Conservation (phyloP, 2,329 filamentous ascomycete species). For the Hymenoscyphus scutula region DNA sequence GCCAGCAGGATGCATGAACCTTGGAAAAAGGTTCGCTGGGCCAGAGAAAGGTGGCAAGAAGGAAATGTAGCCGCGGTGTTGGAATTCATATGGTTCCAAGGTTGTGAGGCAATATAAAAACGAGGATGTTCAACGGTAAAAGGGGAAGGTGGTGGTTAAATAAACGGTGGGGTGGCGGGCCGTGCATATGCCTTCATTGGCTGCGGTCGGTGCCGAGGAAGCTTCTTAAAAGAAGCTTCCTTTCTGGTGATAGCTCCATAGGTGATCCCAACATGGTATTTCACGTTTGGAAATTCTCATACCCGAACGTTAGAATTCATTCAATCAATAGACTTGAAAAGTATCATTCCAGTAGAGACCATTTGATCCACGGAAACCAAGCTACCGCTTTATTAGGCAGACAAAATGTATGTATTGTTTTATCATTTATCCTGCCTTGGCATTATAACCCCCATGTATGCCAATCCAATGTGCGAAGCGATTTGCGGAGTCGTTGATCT, state of each 20-base stretch:
- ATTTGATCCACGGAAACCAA: constrained; percentile 10
- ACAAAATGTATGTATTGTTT: constrained; percentile 4
- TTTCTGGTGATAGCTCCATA: background rate
- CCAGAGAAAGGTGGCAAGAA: background rate
- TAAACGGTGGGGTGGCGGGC: constrained; percentile 3
- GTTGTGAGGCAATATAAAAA: constrained; percentile 2
- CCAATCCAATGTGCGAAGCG: background rate
- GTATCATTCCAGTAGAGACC: background rate
- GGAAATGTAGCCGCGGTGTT: background rate
- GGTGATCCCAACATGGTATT: background rate
- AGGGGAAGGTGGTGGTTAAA: constrained; percentile 9
- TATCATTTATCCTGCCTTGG: constrained; percentile 6
- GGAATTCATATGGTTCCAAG: background rate
- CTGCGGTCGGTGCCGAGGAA: constrained; percentile 7
- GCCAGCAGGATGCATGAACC: background rate
- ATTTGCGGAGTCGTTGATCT: background rate
- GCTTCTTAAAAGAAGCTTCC: background rate
- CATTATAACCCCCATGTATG: constrained; percentile 1
- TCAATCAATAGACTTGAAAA: background rate
- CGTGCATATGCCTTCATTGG: background rate
- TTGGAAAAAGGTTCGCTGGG: background rate
- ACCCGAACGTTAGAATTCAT: background rate
- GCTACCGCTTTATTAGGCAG: constrained; percentile 13
- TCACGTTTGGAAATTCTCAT: background rate
- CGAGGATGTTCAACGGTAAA: background rate